Evolutionary conservation across 73 alveolate species (phyloP).

Genomic region (Stentor coeruleus): DNA sequence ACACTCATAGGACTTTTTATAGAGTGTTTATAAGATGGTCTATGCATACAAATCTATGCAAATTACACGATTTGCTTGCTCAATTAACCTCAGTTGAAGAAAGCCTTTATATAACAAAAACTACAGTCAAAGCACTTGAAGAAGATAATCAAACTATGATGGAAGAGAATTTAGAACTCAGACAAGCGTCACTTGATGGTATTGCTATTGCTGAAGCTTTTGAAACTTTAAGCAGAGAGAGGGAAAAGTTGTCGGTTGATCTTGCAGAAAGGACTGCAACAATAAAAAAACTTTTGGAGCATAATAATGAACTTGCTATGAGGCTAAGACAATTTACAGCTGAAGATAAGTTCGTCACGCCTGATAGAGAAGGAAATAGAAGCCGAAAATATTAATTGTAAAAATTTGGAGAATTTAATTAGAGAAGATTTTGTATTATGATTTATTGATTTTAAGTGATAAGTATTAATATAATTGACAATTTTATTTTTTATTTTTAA

Average conservation of each 20-base stretch:
- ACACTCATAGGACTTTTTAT: conserved; percentile 17
- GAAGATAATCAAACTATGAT: conserved; percentile 34
- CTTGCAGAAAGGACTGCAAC: conserved; percentile 50
- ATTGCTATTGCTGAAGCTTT: conserved; percentile 70
- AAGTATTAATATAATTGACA: no score
- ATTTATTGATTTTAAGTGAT: no score
- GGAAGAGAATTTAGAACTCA: conserved; percentile 54
- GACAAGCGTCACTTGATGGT: conserved; percentile 69
- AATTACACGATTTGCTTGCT: conserved; percentile 11
- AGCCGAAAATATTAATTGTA: no score
- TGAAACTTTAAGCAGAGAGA: conserved; percentile 53
- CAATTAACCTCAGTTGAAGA: conserved; percentile 28
- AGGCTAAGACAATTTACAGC: conserved; percentile 15
- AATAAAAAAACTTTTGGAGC: conserved; percentile 58
- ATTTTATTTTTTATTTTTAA: no score
- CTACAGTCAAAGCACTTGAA: conserved; percentile 26
- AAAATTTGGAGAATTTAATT: no score
- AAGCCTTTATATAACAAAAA: conserved; percentile 13
- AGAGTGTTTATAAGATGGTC: conserved; percentile 27
- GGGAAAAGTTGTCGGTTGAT: conserved; percentile 53
- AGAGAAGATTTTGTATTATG: no score
- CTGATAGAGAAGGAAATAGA: no score
- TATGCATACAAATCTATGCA: not conserved
- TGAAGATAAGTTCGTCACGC: no score
- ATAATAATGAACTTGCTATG: conserved; percentile 35